Evolutionary conservation across 257 asterid genomes (phyloP), one percentile per base, ranked within the genome.

Genomic region (Nicotiana knightiana): DNA sequence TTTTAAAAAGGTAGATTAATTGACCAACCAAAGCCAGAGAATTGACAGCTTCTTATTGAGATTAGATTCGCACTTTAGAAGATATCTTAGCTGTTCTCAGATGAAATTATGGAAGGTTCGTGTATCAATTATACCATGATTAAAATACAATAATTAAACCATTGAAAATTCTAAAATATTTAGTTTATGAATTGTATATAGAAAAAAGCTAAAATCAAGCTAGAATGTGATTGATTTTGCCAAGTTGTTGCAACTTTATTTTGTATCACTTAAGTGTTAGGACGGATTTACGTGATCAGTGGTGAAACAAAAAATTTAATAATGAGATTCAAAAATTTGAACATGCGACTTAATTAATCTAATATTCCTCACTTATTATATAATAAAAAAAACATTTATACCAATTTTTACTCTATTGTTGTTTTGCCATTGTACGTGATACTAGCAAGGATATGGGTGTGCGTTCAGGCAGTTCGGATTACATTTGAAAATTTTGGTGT

Each of bases 11-110:
- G 18, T 15, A 55, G 18, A 16, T 55, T 2, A 8, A 16, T 2
- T 67, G 51, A 67, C 76, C 21, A n/a, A 59, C 71, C 37, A 33
- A 30, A 58, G 70, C 65, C 82, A 78, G 35, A 33, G 59, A 33
- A 62, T 78, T 51, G 82, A 78, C 82, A 78, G 71, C 82, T 78
- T 78, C 82, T 59, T 58, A 59, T 63, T 48, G 62, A n/a, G 58
- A 6, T 71, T 57, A 71, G 59, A 71, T 68, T 68, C 77, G 55
- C 53, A 18, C 11, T 10, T n/a, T 6, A 4, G 53, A 13, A 30
- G 10, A 68, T 68, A 32, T 68, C 37, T 68, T 39, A 17, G 77
- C 26, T 68, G 77, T 68, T 6, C 18, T 53, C 17, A 32, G 39
- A 24, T 21, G 35, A 13, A 64, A 24, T 6, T 21, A 17, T 64